Conservation (phyloP, 768 basidiomycete species). For the Xerocomellus amylosporus region DNA sequence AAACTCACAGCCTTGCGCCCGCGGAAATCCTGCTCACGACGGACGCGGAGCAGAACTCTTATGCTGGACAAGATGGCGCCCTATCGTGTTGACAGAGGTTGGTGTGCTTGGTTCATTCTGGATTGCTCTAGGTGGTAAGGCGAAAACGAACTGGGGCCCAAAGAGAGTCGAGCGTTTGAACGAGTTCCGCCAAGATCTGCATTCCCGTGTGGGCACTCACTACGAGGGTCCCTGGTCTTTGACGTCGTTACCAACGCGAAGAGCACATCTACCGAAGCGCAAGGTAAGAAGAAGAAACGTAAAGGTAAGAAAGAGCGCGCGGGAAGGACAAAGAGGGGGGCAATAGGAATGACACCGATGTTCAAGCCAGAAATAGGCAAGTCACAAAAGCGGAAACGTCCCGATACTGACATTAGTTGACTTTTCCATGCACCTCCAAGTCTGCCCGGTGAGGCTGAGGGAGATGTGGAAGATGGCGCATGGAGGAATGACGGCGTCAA, state of each 20-base stretch:
- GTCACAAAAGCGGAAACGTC: slow-evolving; percentile 14
- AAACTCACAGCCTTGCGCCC: slow-evolving; percentile 83
- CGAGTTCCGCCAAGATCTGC: slow-evolving; percentile 67
- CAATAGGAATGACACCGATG: neutral
- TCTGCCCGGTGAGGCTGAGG: slow-evolving; percentile 10
- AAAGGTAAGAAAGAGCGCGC: slow-evolving; percentile 70
- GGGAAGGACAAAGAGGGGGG: slow-evolving; percentile 27
- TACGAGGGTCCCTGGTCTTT: too few relatives aligned
- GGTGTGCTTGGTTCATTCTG: slow-evolving; percentile 6
- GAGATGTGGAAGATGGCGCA: slow-evolving; percentile 4
- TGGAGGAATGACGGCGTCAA: slow-evolving; percentile 40
- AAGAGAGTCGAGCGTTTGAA: slow-evolving; percentile 61
- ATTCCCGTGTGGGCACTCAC: slow-evolving; percentile 38
- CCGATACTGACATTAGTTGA: slow-evolving; percentile 7
- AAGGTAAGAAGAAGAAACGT: slow-evolving; percentile 50
- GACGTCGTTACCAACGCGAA: neutral
- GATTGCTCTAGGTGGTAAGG: slow-evolving; percentile 18
- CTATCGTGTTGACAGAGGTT: slow-evolving; percentile 59
- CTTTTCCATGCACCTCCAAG: slow-evolving; percentile 4
- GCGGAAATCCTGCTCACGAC: slow-evolving; percentile 88
- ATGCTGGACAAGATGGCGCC: slow-evolving; percentile 87
- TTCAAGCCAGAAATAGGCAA: neutral
- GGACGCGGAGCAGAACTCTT: slow-evolving; percentile 90
- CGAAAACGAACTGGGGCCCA: slow-evolving; percentile 52
- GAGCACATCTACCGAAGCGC: slow-evolving; percentile 8